Conservation (phyloP, 495 filamentous ascomycete genomes). For the Tuber umbilicatum region DNA sequence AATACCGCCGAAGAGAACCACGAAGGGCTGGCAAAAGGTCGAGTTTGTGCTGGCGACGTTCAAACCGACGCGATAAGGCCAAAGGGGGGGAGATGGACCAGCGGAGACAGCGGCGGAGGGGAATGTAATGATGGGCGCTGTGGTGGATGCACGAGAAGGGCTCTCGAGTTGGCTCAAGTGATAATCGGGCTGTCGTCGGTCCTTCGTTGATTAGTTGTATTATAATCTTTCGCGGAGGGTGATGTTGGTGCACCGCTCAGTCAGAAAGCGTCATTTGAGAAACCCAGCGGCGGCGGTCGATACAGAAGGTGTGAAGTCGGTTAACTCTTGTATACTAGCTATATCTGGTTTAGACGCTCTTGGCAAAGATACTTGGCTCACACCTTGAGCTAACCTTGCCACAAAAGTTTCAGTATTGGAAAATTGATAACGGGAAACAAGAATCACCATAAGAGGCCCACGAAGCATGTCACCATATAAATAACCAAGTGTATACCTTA, state of each 20-base stretch:
- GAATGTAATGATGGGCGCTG: background rate
- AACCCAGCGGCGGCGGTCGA: conserved; percentile 25
- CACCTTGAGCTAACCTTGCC: background rate
- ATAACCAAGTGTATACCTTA: background rate
- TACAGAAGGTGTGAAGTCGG: conserved; percentile 31
- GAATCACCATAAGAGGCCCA: background rate
- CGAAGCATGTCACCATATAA: background rate
- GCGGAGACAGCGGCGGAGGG: background rate
- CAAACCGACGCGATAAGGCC: background rate
- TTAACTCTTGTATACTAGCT: conserved; percentile 27
- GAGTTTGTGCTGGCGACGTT: background rate
- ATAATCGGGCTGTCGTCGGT: background rate
- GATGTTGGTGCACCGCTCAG: background rate
- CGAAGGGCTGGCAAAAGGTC: background rate
- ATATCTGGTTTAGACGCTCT: conserved; percentile 27
- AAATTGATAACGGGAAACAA: background rate
- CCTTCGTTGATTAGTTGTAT: background rate
- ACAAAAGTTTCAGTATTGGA: background rate
- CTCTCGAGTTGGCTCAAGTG: background rate
- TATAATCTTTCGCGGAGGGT: background rate
- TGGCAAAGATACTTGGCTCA: conserved; percentile 15
- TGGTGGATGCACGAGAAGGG: background rate
- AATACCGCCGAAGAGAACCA: background rate
- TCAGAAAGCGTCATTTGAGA: conserved; percentile 8
- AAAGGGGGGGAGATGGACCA: background rate